These are phyloP conservation scores for Chimonanthus praecox DNA, from an alignment of 164 flowering plant genomes.

Conservation along the genomic window DNA sequence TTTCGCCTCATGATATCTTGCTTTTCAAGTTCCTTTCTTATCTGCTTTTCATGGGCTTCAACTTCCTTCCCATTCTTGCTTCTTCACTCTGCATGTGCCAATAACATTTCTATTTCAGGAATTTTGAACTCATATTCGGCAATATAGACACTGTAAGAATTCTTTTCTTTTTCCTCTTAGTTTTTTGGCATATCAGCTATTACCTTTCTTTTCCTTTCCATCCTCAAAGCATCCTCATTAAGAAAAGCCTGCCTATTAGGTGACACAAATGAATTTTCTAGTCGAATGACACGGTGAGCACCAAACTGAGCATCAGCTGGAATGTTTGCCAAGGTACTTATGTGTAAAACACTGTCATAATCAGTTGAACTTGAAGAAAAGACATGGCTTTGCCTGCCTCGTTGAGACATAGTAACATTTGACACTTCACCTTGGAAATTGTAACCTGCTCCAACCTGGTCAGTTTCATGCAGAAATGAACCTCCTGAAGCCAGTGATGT, in stretches of 20 bases:
- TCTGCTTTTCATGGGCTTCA: slow-evolving; percentile 86
- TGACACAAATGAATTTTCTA: slow-evolving; percentile 43
- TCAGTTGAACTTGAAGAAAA: slow-evolving; percentile 44
- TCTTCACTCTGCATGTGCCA: slow-evolving; percentile 60
- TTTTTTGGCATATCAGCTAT: background rate
- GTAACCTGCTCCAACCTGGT: slow-evolving; percentile 40
- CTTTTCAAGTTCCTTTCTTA: slow-evolving; percentile 82
- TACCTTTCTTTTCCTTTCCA: slow-evolving; percentile 88
- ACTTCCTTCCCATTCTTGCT: slow-evolving; percentile 75
- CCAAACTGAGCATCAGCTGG: slow-evolving; percentile 40
- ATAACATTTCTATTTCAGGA: slow-evolving; percentile 2
- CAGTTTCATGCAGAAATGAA: slow-evolving; percentile 40
- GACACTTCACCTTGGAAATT: slow-evolving; percentile 42
- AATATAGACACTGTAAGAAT: background rate
- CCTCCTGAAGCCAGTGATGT: slow-evolving; percentile 40
- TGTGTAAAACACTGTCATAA: slow-evolving; percentile 39
- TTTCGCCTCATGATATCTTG: slow-evolving; percentile 81
- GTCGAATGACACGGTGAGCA: slow-evolving; percentile 40
- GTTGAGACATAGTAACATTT: slow-evolving; percentile 47
- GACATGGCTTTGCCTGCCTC: slow-evolving; percentile 40
- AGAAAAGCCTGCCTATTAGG: slow-evolving; percentile 39
- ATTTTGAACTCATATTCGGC: background rate
- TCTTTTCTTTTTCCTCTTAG: background rate
- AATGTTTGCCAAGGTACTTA: slow-evolving; percentile 27
- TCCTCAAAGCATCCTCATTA: slow-evolving; percentile 49